These are phyloP conservation scores for Aspergillus sclerotiicarbonarius DNA, from an alignment of 495 filamentous ascomycete genomes.

Conservation along the genomic window DNA sequence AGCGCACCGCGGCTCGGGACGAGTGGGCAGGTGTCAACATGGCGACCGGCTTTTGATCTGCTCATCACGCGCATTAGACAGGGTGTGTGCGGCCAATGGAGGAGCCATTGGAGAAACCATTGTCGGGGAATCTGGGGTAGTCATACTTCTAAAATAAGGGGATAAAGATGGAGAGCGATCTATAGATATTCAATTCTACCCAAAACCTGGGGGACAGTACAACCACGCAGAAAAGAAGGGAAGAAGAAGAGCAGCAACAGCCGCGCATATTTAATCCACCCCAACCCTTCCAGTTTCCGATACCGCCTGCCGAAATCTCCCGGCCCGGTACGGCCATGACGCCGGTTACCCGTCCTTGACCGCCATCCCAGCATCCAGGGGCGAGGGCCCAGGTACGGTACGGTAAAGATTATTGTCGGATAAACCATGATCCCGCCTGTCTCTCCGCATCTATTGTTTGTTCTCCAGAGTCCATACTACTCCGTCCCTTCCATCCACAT, in stretches of 20 bases:
- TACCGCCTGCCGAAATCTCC: slow-evolving; percentile 40
- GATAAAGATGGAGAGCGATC: slow-evolving; percentile 3
- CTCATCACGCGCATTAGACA: slow-evolving; percentile 7
- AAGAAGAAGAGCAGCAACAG: slow-evolving; percentile 11
- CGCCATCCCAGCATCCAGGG: background rate
- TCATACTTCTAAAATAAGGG: slow-evolving; percentile 6
- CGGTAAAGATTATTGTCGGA: slow-evolving; percentile 18
- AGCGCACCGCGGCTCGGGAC: slow-evolving; percentile 47
- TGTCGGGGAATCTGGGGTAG: background rate
- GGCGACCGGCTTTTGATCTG: slow-evolving; percentile 12
- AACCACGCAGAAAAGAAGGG: slow-evolving; percentile 9
- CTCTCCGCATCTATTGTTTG: slow-evolving; percentile 7
- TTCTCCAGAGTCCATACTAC: background rate
- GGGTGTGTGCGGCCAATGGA: background rate
- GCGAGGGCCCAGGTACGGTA: slow-evolving; percentile 22
- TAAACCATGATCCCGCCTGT: slow-evolving; percentile 21
- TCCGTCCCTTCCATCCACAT: background rate
- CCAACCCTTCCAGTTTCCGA: slow-evolving; percentile 20
- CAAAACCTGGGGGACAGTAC: background rate
- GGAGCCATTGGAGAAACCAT: background rate
- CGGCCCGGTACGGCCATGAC: slow-evolving; percentile 35
- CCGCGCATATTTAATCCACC: slow-evolving; percentile 1
- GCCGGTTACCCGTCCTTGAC: slow-evolving; percentile 7
- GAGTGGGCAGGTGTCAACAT: slow-evolving; percentile 23
- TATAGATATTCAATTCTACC: slow-evolving; percentile 1